Conservation (phyloP, 73 alveolate genomes). For the Symbiodinium natans region DNA sequence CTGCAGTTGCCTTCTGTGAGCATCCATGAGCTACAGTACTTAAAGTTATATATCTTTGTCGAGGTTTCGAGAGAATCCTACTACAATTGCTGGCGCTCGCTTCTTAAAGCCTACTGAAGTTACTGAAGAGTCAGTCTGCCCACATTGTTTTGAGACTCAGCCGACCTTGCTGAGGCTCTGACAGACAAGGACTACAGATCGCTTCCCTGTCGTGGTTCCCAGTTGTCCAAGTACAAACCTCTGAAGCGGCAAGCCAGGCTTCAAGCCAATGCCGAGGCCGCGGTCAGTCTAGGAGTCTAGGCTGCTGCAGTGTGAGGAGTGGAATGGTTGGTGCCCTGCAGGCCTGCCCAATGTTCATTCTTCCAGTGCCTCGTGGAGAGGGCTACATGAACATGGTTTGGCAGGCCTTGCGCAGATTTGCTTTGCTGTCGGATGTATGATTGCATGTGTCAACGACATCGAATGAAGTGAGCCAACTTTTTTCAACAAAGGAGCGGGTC, state of each 20-base stretch:
- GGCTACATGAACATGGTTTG: slow-evolving; percentile 77
- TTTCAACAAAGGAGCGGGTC: too few relatives aligned
- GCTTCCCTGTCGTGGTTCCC: not conserved
- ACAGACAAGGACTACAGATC: slow-evolving; percentile 62
- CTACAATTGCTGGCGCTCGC: slow-evolving; percentile 11
- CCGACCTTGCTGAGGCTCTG: slow-evolving; percentile 8
- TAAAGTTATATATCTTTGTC: not conserved
- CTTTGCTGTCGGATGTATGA: too few relatives aligned
- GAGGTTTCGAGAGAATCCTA: slow-evolving; percentile 53
- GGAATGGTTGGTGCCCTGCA: not conserved
- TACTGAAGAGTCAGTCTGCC: not conserved
- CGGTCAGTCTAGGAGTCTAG: not conserved
- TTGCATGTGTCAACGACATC: too few relatives aligned
- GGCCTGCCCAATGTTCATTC: slow-evolving; percentile 92
- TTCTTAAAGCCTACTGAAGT: not conserved
- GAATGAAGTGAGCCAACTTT: too few relatives aligned
- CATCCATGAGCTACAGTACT: not conserved
- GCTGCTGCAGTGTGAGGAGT: not conserved
- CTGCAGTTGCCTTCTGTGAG: not conserved
- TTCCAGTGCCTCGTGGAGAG: slow-evolving; percentile 74
- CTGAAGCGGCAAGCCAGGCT: slow-evolving; percentile 14
- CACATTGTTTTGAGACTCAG: not conserved
- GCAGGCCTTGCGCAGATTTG: slow-evolving; percentile 21
- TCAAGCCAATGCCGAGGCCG: slow-evolving; percentile 79
- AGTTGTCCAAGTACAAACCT: not conserved